Evolutionary conservation across 148 eudicot genomes (phyloP), one percentile per base, ranked within the genome.

Genomic region (Agrostemma githago): DNA sequence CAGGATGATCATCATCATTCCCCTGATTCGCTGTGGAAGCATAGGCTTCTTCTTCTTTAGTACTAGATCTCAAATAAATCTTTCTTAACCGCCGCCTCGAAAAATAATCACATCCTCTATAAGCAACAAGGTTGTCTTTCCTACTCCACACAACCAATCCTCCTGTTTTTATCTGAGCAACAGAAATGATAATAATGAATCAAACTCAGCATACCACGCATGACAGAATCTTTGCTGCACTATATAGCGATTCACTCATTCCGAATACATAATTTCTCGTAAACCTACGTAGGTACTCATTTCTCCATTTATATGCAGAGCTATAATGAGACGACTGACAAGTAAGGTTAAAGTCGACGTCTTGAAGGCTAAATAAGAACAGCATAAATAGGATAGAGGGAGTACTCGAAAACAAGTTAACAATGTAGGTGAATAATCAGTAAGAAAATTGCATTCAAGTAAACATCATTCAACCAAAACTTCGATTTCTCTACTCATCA

Each of bases 71-170:
- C 21, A 65, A 17, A 72, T 71, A 61, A 42, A 3, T 66, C 56
- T 63, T 80, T 66, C 71, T 58, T 68, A 61, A 69, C 60, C 63
- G 58, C 43, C 68, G 79, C 46, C 59, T 64, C 8, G 5, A 44
- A 59, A n/a, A 70, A 80, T 92, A 86, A 73, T 83, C 73, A 65
- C 81, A 71, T 74, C 97, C 99, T 88, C 94, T 87, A 54, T 95
- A 95, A n/a, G 85, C 87, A 78, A 89, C 93, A 66, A 88, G 93
- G 67, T 63, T 76, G 62, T 95, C 97, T 84, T 90, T 89, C 80
- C 78, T 88, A 62, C 82, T 83, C 96, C 99, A 95, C 34, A 95
- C 93, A 80, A 95, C 99, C 61, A 92, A 74, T 57, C 99, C 99
- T 66, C 94, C 92, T 21, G 93, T 95, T 85, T 95, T 95, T 44